These are phyloP conservation scores for Metschnikowia santaceciliae DNA, from an alignment of 805 yeast genomes.

Conservation along the genomic window DNA sequence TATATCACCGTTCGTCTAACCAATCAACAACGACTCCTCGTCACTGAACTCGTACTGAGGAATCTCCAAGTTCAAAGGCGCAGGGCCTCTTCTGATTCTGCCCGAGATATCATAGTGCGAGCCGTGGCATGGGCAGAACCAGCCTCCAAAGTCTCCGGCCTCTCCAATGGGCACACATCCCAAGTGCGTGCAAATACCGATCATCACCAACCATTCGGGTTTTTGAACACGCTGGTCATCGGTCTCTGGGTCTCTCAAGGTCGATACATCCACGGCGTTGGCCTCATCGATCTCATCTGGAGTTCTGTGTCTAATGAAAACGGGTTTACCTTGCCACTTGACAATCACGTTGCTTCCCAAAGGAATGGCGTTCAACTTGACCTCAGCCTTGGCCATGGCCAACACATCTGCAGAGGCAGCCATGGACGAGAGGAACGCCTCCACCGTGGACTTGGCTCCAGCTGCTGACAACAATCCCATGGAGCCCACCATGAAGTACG, in stretches of 20 bases:
- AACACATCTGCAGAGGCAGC: slow-evolving; percentile 98
- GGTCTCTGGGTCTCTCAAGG: slow-evolving; percentile 90
- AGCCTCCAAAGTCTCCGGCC: slow-evolving; percentile 99
- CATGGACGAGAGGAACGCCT: slow-evolving; percentile 87
- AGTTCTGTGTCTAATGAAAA: slow-evolving; percentile 98
- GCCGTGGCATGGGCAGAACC: slow-evolving; percentile 99
- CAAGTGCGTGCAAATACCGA: slow-evolving; percentile 99
- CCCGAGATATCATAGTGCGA: slow-evolving; percentile 99
- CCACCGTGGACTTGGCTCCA: slow-evolving; percentile 94
- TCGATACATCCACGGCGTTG: slow-evolving; percentile 66
- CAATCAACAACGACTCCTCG: slow-evolving; percentile 79
- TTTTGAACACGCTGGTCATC: slow-evolving; percentile 92
- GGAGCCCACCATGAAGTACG: slow-evolving; percentile 97
- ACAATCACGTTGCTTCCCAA: slow-evolving; percentile 97
- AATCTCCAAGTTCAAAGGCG: slow-evolving; percentile 96
- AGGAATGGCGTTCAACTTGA: slow-evolving; percentile 88
- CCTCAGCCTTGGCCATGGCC: slow-evolving; percentile 99
- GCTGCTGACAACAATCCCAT: slow-evolving; percentile 87
- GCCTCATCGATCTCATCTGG: slow-evolving; percentile 92
- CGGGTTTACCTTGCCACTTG: slow-evolving; percentile 99
- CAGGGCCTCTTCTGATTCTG: slow-evolving; percentile 99
- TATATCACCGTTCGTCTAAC: slow-evolving; percentile 44
- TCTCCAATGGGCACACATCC: slow-evolving; percentile 99
- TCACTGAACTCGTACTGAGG: slow-evolving; percentile 82
- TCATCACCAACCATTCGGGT: slow-evolving; percentile 98